Evolutionary conservation across 2,329 filamentous ascomycete genomes (phyloP), one percentile per base, ranked within the genome.

Genomic region (Pyricularia sp.): DNA sequence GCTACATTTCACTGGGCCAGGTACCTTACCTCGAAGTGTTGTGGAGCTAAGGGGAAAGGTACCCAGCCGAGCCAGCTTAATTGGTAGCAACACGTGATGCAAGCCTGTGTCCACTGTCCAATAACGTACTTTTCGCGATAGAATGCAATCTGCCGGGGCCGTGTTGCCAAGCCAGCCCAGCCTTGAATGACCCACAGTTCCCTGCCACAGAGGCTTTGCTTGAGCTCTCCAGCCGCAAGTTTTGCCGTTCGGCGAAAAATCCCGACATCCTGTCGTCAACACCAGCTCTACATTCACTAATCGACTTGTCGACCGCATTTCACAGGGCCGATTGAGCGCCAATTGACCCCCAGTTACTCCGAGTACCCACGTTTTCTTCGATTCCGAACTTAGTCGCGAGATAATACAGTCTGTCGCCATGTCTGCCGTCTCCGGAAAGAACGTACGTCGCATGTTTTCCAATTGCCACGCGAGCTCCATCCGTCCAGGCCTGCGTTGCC

Each of bases 371-470:
- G 71, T 71, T 69, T 71, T 71, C 72, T 72, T 73, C 72, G 71
- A 71, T 71, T 72, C 72, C 72, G 69, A 69, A 74, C 74, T 70
- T 71, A 72, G 70, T 75, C 74, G 76, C 75, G 75, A 75, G 73
- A 75, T 76, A 76, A 74, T 79, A 72, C 75, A 73, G 70, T 72
- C 70, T 71, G 75, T 71, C 73, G 71, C 78, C 79, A 88, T 88
- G 85, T 83, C 85, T 78, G 74, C 79, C 69, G 81, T 84, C 70
- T 86, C 87, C 75, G 85, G 85, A 81, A 84, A 87, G 75, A 88
- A 88, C 78, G 86, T 88, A 79, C 69, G 81, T 81, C 69, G 67
- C 19, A 24, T 44, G 33, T 49, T 57, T 57, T 26, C 24, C 24
- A 28, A 13, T 24, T 57, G 10, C 22, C 53, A 26, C 53, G 22